Conservation (phyloP, 805 yeast genomes). For the Yarrowia sp. region DNA sequence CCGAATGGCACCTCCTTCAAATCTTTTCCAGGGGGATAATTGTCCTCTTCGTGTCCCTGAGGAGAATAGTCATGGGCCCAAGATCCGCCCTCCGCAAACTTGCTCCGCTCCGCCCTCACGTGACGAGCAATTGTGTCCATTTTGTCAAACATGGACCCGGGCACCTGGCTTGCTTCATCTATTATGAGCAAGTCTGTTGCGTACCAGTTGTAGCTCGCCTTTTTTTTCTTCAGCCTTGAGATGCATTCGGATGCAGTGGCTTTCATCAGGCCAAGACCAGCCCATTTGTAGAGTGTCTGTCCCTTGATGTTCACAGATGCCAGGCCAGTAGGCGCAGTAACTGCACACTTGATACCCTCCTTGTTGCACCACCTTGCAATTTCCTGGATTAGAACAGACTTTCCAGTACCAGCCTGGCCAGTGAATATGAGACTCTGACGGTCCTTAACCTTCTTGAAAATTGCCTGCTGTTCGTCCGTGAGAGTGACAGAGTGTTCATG, state of each 20-base stretch:
- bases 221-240: background rate
- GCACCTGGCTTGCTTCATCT: conserved; percentile 94
- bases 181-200: conserved; percentile 66
- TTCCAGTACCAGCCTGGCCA: conserved; percentile 13
- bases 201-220: conserved; percentile 51
- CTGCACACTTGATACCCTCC: conserved; percentile 52
- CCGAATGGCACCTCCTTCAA: conserved; percentile 63
- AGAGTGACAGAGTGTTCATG: background rate
- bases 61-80: background rate
- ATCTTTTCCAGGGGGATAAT: background rate
- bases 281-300: conserved; percentile 73
- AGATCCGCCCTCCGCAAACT: background rate
- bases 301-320: conserved; percentile 95
- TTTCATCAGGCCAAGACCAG: conserved; percentile 76
- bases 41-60: background rate
- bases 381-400: background rate
- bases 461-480: background rate
- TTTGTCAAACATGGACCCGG: conserved; percentile 68
- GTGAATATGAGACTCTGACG: background rate
- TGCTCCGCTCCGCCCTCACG: conserved; percentile 37
- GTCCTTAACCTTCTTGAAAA: background rate
- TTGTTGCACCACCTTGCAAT: background rate
- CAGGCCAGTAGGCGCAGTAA: conserved; percentile 93
- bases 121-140: conserved; percentile 63
- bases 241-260: conserved; percentile 33